These are phyloP conservation scores for Tothia fuscella DNA, from an alignment of 2,329 filamentous ascomycete species.

Conservation along the genomic window DNA sequence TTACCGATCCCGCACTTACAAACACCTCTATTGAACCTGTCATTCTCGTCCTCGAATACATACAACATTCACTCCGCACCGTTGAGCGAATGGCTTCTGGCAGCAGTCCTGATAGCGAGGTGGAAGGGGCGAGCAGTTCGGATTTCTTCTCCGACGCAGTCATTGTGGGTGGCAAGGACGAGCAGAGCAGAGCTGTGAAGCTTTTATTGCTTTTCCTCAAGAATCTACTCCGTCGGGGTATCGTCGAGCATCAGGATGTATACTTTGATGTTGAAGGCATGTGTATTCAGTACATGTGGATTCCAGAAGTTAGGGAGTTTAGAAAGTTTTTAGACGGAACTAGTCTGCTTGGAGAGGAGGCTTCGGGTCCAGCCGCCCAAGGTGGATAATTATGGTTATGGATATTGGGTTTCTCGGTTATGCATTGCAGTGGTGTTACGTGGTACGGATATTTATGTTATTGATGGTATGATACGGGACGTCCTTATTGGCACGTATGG, in stretches of 20 bases:
- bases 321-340: conserved; percentile 14
- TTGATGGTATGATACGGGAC: too few species aligned
- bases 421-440: too few species aligned
- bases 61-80: conserved; percentile 26
- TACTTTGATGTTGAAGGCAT: conserved; percentile 30
- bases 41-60: conserved; percentile 22
- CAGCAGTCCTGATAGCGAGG: neutral
- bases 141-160: neutral
- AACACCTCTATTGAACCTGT: conserved; percentile 17
- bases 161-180: conserved; percentile 19
- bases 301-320: conserved; percentile 29
- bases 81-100: conserved; percentile 19
- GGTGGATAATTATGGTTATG: too few species aligned
- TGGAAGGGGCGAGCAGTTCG: conserved; percentile 1
- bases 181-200: conserved; percentile 24
- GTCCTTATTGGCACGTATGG: too few species aligned
- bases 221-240: conserved; percentile 24
- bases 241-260: conserved; percentile 20
- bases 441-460: too few species aligned
- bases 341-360: neutral
- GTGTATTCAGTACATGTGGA: conserved; percentile 27
- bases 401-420: too few species aligned
- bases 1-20: neutral
- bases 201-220: conserved; percentile 27
- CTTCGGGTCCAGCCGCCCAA: too few species aligned